Conservation (phyloP, 1,284 basidiomycete genomes). For the Cryptococcus sp. region DNA sequence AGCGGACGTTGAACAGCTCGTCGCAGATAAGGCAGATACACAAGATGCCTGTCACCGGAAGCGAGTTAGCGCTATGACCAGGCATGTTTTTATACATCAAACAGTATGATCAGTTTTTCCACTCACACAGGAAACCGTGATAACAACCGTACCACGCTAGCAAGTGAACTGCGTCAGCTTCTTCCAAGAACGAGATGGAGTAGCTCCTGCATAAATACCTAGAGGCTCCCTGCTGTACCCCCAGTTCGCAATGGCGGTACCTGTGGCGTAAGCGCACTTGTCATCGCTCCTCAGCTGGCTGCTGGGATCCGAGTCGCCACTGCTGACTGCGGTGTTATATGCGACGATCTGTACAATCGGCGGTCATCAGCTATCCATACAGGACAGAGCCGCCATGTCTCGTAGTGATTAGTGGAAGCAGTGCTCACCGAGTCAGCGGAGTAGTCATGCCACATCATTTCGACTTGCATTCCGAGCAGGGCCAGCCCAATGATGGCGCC, state of each 20-base stretch:
- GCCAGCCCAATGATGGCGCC: conserved; percentile 25
- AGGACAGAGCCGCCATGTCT: background rate
- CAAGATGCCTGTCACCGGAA: conserved; percentile 22
- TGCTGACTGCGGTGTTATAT: conserved; percentile 1
- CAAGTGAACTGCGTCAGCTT: background rate
- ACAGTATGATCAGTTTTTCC: background rate
- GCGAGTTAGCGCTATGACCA: too few species aligned
- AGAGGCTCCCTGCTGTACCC: conserved; percentile 21
- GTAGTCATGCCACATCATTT: conserved; percentile 29
- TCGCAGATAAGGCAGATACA: conserved; percentile 33
- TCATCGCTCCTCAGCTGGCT: conserved; percentile 5
- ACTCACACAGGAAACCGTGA: conserved; percentile 26
- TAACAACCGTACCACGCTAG: conserved; percentile 37
- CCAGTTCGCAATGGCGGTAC: conserved; percentile 38
- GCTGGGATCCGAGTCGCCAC: background rate
- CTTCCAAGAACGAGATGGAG: background rate
- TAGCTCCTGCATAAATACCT: conserved; percentile 17
- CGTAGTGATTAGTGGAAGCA: background rate
- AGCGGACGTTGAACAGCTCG: conserved; percentile 34
- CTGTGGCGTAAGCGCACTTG: conserved; percentile 30
- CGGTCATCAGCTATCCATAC: background rate
- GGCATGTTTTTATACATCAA: too few species aligned
- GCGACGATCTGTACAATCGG: conserved; percentile 1
- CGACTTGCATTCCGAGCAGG: conserved; percentile 27
- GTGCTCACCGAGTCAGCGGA: conserved; percentile 15